Percentiles rank a stretch among this genome's conserved stretches.
phyloP scores from a whole-genome alignment of 345 rosid species.

The Gossypium rotundifolium region DNA sequence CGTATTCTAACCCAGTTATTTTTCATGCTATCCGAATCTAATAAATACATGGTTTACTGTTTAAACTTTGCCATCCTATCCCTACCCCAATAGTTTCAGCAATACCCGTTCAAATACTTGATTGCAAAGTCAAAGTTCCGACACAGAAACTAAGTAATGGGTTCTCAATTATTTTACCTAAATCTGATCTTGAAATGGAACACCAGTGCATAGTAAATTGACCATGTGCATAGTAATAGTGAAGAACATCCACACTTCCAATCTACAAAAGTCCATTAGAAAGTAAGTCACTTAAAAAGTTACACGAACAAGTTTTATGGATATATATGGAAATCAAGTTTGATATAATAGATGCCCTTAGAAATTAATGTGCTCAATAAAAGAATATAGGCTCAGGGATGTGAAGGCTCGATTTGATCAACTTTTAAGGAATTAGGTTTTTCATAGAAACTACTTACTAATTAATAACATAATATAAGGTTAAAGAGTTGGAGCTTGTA shows the following conservation, averaged over 20 bases:
- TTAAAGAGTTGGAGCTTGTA: neutral
- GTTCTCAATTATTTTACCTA: neutral
- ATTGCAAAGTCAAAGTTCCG: too few species aligned
- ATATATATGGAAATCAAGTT: neutral
- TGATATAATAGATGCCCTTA: neutral
- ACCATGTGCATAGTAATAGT: constrained; percentile 96
- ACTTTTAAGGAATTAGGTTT: neutral
- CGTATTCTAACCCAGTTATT: too few species aligned
- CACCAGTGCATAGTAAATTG: constrained; percentile 38
- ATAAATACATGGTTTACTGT: too few species aligned
- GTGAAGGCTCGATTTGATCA: neutral
- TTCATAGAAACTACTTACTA: neutral
- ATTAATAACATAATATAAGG: neutral
- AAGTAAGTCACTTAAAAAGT: neutral
- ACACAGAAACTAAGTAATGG: too few species aligned
- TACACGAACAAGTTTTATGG: neutral
- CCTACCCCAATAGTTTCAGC: too few species aligned
- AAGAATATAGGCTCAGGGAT: neutral
- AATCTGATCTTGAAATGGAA: neutral
- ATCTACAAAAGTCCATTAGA: constrained; percentile 35
- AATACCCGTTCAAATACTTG: too few species aligned
- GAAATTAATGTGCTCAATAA: neutral
- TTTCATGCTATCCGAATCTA: too few species aligned
- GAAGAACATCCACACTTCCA: constrained; percentile 83
- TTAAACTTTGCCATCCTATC: too few species aligned